Evolutionary conservation across 106 monocot genomes (phyloP).

Genomic region (Dioscorea alata): DNA sequence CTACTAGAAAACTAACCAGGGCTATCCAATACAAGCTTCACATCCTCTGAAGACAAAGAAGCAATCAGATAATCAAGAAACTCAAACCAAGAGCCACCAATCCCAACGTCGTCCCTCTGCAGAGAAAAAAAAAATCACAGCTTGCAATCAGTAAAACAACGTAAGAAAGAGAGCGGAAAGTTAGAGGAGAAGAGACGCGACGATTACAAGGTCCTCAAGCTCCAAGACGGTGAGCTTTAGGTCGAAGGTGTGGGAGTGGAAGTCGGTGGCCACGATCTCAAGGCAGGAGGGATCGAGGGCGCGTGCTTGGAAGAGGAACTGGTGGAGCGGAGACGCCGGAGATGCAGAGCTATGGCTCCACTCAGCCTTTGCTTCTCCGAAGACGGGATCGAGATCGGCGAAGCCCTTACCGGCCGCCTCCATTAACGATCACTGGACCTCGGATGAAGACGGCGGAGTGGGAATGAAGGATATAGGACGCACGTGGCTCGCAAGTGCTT

Average conservation of each 20-base stretch:
- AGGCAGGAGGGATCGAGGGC: slow-evolving; percentile 27
- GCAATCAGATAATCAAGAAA: slow-evolving; percentile 60
- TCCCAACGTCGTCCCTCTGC: slow-evolving; percentile 75
- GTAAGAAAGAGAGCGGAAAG: not conserved
- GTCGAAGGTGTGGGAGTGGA: slow-evolving; percentile 38
- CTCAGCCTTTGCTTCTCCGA: slow-evolving; percentile 27
- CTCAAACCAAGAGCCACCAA: slow-evolving; percentile 64
- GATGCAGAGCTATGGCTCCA: not conserved
- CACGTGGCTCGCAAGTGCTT: no score
- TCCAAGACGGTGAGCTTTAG: slow-evolving; percentile 30
- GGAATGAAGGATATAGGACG: no score
- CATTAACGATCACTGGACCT: slow-evolving; percentile 13
- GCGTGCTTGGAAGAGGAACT: slow-evolving; percentile 40
- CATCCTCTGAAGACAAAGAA: slow-evolving; percentile 36
- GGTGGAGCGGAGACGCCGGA: slow-evolving; percentile 1
- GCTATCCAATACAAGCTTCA: slow-evolving; percentile 29
- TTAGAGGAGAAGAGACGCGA: not conserved
- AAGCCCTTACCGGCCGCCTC: slow-evolving; percentile 29
- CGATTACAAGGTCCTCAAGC: slow-evolving; percentile 49
- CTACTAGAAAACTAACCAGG: slow-evolving; percentile 5
- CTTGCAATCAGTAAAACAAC: not conserved
- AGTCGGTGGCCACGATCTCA: slow-evolving; percentile 39
- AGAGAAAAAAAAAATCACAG: not conserved
- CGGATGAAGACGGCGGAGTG: not conserved
- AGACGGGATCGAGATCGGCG: slow-evolving; percentile 29